Evolutionary conservation across 73 alveolate genomes (phyloP), one percentile per base, ranked within the genome.

Genomic region (Paramecium sonneborni): DNA sequence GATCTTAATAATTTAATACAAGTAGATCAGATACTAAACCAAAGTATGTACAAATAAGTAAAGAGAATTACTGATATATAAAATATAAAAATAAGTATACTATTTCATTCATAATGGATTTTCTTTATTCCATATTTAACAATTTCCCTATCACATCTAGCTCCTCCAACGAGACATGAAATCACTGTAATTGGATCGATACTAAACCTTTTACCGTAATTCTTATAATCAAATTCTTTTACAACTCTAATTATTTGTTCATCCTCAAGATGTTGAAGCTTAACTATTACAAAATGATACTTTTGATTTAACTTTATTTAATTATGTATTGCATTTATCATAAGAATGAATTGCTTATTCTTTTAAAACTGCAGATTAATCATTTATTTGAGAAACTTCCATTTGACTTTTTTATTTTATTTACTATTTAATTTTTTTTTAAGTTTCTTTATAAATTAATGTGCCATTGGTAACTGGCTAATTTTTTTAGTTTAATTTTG

Each of bases 181-280:
- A 79, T 43, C 48, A 79, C 90, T 30, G 90, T 79, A n/a, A 79
- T 79, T 23, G 90, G 90, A 79, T 79, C 90, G 1, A 79, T 79
- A 26, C 55, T 79, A 30, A 79, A 79, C 5, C 90, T 21, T 44
- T 79, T 79, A 8, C 76, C 90, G 41, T 79, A 79, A 10, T 32
- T 30, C 30, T 79, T 79, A 23, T 39, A 79, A 46, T 79, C 90
- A 26, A 79, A 79, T 79, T 79, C 90, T 28, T 79, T 79, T 9
- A 44, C 74, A 10, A 79, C 14, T 79, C 90, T 79, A 41, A 38
- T 24, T 23, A 79, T 55, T 79, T 79, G 10, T 14, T 79, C 90
- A 26, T 79, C 90, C 10, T 79, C 90, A 10, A 44, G 21, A 38
- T 38, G 44, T 39, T 41, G 37, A 1, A 79, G 24, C 90, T 79